Evolutionary conservation across 164 flowering plant genomes (phyloP), one percentile per base, ranked within the genome.

Genomic region (Nelumbo lutea): DNA sequence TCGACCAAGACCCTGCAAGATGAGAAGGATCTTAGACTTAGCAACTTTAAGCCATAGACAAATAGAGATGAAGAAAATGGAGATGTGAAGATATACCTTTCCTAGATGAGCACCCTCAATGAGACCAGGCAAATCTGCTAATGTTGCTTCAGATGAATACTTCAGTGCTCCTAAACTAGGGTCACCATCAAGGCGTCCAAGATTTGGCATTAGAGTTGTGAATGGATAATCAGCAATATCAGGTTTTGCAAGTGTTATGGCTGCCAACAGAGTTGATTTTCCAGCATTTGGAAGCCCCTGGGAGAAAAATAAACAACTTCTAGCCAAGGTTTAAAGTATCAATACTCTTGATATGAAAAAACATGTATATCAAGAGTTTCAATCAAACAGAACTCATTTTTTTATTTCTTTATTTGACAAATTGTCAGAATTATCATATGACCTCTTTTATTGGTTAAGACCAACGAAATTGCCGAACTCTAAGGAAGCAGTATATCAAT

Each of bases 271-370:
- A 27, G 99, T 95, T 63, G 99, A 95, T 72, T 95, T 96, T 77
- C 99, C 99, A 71, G 97, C 99, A 83, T 92, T 96, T 77, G 99
- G 99, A 75, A 96, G 98, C 61, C 98, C 98, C 99, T 95, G 68
- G 43, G 67, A 70, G 8, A 74, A 62, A 43, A 55, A 57, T 27
- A 76, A 53, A 42, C 14, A 40, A 67, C 58, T 14, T 61, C 42
- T 13, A 44, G 9, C 43, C 6, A 69, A 67, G 5, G 4, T 52
- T 11, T 62, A 69, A 61, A 62, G 59, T 5, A 38, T 65, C 6
- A 4, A 2, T 2, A 42, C 6, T 41, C 43, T 11, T 41, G 62
- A 60, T 42, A 44, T 41, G 40, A 15, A 27, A 27, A 27, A 27
- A 27, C 27, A 27, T 27, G 27, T 27, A 27, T 27, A 27, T 27